These are phyloP conservation scores for Thymus quinquecostatus DNA, from an alignment of 257 asterid species.

Conservation along the genomic window DNA sequence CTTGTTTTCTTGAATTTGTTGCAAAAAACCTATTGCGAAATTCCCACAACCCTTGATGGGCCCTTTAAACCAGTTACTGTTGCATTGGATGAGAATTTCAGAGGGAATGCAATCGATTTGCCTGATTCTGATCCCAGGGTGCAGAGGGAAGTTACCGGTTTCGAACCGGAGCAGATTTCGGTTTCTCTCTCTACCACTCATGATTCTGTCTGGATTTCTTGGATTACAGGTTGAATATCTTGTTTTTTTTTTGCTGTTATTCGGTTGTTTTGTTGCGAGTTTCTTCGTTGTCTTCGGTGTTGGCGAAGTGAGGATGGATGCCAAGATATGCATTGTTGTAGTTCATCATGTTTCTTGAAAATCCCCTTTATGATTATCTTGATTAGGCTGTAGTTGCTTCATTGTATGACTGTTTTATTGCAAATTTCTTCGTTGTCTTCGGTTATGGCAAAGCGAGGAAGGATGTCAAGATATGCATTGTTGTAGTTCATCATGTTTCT, in stretches of 20 bases:
- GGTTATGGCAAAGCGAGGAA: no score
- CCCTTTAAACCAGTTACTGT: slow-evolving; percentile 84
- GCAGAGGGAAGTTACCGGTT: slow-evolving; percentile 66
- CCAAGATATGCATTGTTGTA: no score
- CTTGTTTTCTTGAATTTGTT: slow-evolving; percentile 35
- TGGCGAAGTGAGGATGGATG: background rate
- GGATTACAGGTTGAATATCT: slow-evolving; percentile 75
- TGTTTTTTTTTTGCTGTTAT: background rate
- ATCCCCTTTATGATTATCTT: no score
- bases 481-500: slow-evolving; percentile 2
- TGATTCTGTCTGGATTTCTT: slow-evolving; percentile 88
- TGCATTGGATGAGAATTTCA: slow-evolving; percentile 64
- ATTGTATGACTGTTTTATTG: no score
- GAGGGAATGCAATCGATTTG: slow-evolving; percentile 84
- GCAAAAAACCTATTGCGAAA: slow-evolving; percentile 35
- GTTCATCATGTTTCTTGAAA: no score
- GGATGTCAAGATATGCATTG: background rate
- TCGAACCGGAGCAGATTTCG: slow-evolving; percentile 85
- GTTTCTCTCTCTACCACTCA: slow-evolving; percentile 73
- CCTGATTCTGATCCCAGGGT: slow-evolving; percentile 84
- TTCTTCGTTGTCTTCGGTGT: background rate
- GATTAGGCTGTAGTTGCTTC: no score
- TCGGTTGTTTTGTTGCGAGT: background rate
- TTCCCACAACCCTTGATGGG: slow-evolving; percentile 84
- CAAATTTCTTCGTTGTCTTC: no score